Base-by-base conservation (phyloP, 2,329 filamentous ascomycete species). In the Myotisia sp. region DNA sequence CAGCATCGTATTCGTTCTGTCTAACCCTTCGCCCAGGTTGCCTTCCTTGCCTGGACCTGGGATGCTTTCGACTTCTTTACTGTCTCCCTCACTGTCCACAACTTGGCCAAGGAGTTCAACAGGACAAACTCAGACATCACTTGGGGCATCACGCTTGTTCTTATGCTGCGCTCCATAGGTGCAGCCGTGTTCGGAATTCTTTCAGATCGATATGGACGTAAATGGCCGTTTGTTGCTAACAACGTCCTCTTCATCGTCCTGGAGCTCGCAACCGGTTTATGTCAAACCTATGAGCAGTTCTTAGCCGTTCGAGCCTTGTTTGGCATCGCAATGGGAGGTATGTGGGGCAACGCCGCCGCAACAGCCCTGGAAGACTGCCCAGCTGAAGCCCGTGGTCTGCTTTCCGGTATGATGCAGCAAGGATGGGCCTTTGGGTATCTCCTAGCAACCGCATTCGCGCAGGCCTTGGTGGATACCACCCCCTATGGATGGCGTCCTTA, bases 401-500 rank as follows among this genome's bases (percentile, higher is more conserved):
- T 76, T 8, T 74, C 70, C 2, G 72, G 72, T 7, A 65, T 76
- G 56, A 58, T 76, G 9, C 71, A 76, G 49, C 70, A 76, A 52
- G 71, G 70, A 2, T 76, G 76, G 44, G 71, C 71, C 0, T 74
- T 76, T 47, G 72, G 72, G 2, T 76, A 76, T 48, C 57, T 76
- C n/a, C 61, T 76, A 1, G 71, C 68, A 0, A 67, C 67, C 1
- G 67, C 68, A 6, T 71, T 73, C 46, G 60, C 60, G 1, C 55
- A 62, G 21, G 62, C 45, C 7, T 44, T 66, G 2, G 63, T 65
- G 32, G 62, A 80, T 54, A 90, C 83, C 1, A 90, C 84, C 0
- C 54, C 72, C 1, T 77, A 92, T 50, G 75, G 69, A 34, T 93
- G 85, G 85, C 68, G 85, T 5, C 82, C 84, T 0, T 64, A 92